These are phyloP conservation scores for Xylaria multiplex DNA, from an alignment of 2,329 filamentous ascomycete genomes.

Conservation along the genomic window DNA sequence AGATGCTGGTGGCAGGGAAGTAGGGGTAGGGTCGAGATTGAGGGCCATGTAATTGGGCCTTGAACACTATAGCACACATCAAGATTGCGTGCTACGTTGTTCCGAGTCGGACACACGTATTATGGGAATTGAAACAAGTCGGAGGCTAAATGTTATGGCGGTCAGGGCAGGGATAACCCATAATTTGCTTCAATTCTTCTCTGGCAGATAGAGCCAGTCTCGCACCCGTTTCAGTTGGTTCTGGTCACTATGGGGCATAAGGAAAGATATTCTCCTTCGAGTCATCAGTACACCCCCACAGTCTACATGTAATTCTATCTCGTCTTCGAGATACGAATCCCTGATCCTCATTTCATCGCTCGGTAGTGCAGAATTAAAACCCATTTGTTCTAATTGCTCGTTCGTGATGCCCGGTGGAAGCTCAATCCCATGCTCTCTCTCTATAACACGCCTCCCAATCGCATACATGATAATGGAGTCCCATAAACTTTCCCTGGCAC, in stretches of 20 bases:
- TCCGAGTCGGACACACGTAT: too few relatives aligned
- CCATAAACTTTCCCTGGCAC: slow-evolving; percentile 34
- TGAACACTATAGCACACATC: too few relatives aligned
- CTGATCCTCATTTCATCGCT: slow-evolving; percentile 31
- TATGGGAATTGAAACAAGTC: too few relatives aligned
- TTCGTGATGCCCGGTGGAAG: not conserved
- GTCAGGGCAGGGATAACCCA: too few relatives aligned
- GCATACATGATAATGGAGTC: slow-evolving; percentile 30
- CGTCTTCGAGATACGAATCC: slow-evolving; percentile 33
- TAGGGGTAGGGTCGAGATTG: too few relatives aligned
- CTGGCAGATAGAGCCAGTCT: slow-evolving; percentile 32
- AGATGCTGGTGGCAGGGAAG: too few relatives aligned
- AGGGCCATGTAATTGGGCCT: too few relatives aligned
- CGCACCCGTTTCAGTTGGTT: slow-evolving; percentile 4
- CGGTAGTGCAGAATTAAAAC: slow-evolving; percentile 17
- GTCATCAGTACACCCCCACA: slow-evolving; percentile 11
- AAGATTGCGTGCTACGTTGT: too few relatives aligned
- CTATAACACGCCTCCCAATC: slow-evolving; percentile 28
- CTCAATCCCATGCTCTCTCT: slow-evolving; percentile 35
- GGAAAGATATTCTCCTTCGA: slow-evolving; percentile 27
- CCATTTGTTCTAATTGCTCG: not conserved
- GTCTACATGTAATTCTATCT: slow-evolving; percentile 16
- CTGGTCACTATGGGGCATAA: slow-evolving; percentile 4
- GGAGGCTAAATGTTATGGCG: too few relatives aligned
- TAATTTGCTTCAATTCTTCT: not conserved